Evolutionary conservation across 176 grass and related monocot genomes (phyloP).

Genomic region (Oryza coarctata): DNA sequence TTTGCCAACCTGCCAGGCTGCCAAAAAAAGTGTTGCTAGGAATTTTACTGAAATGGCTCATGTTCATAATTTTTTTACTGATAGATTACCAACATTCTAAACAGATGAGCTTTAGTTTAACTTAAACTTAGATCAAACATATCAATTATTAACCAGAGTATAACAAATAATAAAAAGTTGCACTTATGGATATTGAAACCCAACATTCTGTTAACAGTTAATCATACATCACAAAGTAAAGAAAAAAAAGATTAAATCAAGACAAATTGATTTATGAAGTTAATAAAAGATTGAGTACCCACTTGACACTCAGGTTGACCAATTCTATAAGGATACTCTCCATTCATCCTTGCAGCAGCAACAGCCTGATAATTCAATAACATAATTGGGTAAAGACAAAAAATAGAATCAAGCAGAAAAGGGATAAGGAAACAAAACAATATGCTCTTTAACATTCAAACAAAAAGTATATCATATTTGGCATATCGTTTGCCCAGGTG

Average conservation of each 20-base stretch:
- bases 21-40: conserved; percentile 6
- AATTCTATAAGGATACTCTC: conserved; percentile 63
- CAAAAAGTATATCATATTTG: not conserved
- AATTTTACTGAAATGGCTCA: not conserved
- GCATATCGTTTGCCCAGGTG: not conserved
- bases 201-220: not conserved
- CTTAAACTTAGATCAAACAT: not conserved
- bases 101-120: not conserved
- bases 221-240: not conserved
- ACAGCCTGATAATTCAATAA: conserved; percentile 38
- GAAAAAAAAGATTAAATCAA: not conserved
- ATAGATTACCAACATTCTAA: not conserved
- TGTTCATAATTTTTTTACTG: not conserved
- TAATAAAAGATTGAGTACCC: conserved; percentile 20
- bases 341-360: conserved; percentile 67
- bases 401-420: conserved; percentile 25
- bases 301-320: conserved; percentile 82
- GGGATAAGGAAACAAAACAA: not conserved
- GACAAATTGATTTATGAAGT: conserved; percentile 6
- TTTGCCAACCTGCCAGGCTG: not conserved
- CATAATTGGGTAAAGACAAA: conserved; percentile 13
- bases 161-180: not conserved
- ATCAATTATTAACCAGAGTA: conserved; percentile 7
- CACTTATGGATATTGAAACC: not conserved
- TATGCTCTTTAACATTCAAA: not conserved